Evolutionary conservation across 768 basidiomycete species (phyloP).

Genomic region (Boletus pseudopeckii): DNA sequence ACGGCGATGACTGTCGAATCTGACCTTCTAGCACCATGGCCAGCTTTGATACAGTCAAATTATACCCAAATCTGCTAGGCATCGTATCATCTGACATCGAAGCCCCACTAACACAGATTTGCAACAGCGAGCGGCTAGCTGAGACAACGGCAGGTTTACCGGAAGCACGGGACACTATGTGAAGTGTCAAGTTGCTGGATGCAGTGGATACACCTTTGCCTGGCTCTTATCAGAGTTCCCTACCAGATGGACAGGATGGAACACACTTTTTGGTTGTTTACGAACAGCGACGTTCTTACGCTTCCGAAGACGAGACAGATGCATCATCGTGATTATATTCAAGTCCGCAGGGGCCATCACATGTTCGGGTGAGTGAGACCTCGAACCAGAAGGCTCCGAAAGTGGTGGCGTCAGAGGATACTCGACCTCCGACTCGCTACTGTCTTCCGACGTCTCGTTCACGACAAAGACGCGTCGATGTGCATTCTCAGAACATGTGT

Average conservation of each 20-base stretch:
- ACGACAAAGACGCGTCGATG: slow-evolving; percentile 35
- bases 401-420: slow-evolving; percentile 77
- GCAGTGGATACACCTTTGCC: slow-evolving; percentile 10
- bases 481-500: slow-evolving; percentile 40
- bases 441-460: slow-evolving; percentile 28
- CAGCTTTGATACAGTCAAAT: slow-evolving; percentile 44
- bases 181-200: slow-evolving; percentile 41
- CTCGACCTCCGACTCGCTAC: slow-evolving; percentile 54
- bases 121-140: slow-evolving; percentile 47
- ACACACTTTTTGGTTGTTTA: slow-evolving; percentile 23
- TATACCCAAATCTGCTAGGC: slow-evolving; percentile 20
- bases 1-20: slow-evolving; percentile 9
- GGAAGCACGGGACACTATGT: slow-evolving; percentile 54
- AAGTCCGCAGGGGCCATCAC: slow-evolving; percentile 8
- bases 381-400: slow-evolving; percentile 67
- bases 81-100: not conserved
- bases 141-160: slow-evolving; percentile 65
- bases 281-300: slow-evolving; percentile 28
- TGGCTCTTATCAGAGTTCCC: slow-evolving; percentile 10
- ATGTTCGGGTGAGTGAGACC: slow-evolving; percentile 54
- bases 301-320: slow-evolving; percentile 13
- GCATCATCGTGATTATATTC: slow-evolving; percentile 18
- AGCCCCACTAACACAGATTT: slow-evolving; percentile 9
- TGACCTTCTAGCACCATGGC: slow-evolving; percentile 58
- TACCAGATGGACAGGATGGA: not conserved